Evolutionary conservation across 1,139 yeast species (phyloP), one percentile per base, ranked within the genome.

Genomic region (Taphrina populina): DNA sequence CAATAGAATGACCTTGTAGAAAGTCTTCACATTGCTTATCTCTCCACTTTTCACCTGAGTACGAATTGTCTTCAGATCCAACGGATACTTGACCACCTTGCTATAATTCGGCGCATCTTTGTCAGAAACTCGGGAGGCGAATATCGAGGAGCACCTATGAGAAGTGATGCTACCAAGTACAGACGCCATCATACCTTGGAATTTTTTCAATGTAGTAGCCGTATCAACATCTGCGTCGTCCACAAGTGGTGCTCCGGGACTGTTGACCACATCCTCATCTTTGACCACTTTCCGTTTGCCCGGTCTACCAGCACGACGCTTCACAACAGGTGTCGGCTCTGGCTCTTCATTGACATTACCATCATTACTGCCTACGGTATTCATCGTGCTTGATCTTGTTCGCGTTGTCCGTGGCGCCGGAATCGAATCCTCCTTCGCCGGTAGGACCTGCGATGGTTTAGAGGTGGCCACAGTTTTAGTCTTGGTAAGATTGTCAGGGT

Each of bases 61-160:
- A 64, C 83, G 84, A 59, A 92, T 78, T 0, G 96, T 88, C 40
- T 92, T 82, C 64, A 92, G 76, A 71, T 92, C 99, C 97, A 92
- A 92, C 58, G 99, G 98, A 63, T 81, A 79, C 70, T 87, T 88
- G 59, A 92, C 83, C 58, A 88, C 74, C 62, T 90, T 92, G 65
- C 78, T 77, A 70, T 94, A 92, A 52, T 88, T 82, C 27, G 98
- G 98, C 17, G 54, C 54, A 19, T 49, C 54, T 19, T 40, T 29
- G 40, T 39, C 35, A 2, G 46, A 39, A 13, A 49, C 54, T 4
- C 46, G 46, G 32, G 37, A 32, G 11, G 54, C 39, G 32, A 49
- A 49, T n/a, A 49, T n/a, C 11, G 46, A 37, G 7, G 54, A 45
- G 19, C 39, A 49, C 19, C 44, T 29, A 34, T 49, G 54, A 11